Base-by-base conservation (phyloP, 331 rosid genomes). In the Saraca asoca region DNA sequence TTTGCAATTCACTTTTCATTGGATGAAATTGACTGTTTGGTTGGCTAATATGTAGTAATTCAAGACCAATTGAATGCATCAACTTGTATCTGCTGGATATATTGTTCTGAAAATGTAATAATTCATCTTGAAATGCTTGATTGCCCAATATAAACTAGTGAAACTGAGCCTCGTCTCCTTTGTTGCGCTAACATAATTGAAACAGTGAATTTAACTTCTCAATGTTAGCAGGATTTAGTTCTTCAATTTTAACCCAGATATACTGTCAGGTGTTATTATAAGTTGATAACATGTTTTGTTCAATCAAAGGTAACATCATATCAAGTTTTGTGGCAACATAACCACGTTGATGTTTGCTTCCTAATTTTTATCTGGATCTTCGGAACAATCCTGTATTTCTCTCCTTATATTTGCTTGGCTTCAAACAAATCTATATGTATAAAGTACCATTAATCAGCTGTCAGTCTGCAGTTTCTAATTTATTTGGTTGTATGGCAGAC, bases 401-500 rank as follows among this genome's bases (percentile, higher is more conserved):
- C 52, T 56, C 19, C 51, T 46, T 56, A 34, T 10, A 20, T 7
- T 64, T 16, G 34, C 66, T 53, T 66, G 55, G 34, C 42, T 35
- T 52, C 13, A 33, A 29, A 38, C 45, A 59, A 5, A 33, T 49
- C 16, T 51, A 61, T 7, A 33, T 16, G 51, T 71, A 64, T 71
- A 13, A 45, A 51, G 24, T 51, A 59, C 24, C 60, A 34, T 24
- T 43, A 52, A 33, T 48, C 65, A 19, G 29, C 44, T 37, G 19
- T 20, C 2, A 45, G 24, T 69, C 37, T 43, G 19, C 19, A 55
- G 17, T 69, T 48, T 80, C 85, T 84, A 59, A 84, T 43, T 71
- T 9, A 24, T 24, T 76, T 72, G 62, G 59, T 70, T 62, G 12
- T 67, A 9, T 82, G 81, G 51, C 93, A 92, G 98, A 78, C 89